Percentiles rank a stretch among this genome's conserved stretches.
phyloP scores from a whole-genome alignment of 495 filamentous ascomycete species.

The Hyaloscypha variabilis region DNA sequence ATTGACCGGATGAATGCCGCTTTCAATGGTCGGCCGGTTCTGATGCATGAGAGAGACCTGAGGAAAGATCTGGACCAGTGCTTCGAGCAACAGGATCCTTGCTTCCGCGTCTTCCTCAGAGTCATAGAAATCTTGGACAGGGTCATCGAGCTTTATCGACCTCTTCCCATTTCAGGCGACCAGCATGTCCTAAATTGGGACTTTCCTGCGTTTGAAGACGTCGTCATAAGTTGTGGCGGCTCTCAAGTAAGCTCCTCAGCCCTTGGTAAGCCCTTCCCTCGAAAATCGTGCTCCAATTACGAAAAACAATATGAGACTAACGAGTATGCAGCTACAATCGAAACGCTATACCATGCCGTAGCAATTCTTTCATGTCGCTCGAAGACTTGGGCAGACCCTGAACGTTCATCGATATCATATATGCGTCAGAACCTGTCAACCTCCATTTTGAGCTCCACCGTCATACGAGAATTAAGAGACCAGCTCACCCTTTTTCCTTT shows the following conservation, averaged over 20 bases:
- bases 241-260: constrained; percentile 40
- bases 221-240: constrained; percentile 52
- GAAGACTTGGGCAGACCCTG: constrained; percentile 49
- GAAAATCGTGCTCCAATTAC: constrained; percentile 13
- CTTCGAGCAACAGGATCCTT: constrained; percentile 52
- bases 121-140: constrained; percentile 58
- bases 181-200: constrained; percentile 54
- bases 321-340: constrained; percentile 54
- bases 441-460: constrained; percentile 63
- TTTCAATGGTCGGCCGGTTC: constrained; percentile 64
- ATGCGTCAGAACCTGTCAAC: constrained; percentile 65
- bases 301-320: constrained; percentile 2
- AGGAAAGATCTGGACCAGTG: constrained; percentile 51
- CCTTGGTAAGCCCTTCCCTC: constrained; percentile 45
- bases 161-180: constrained; percentile 43
- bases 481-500: constrained; percentile 63
- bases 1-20: constrained; percentile 66
- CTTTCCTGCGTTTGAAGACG: constrained; percentile 68
- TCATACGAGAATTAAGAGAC: constrained; percentile 54
- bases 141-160: constrained; percentile 70
- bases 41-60: constrained; percentile 68
- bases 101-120: constrained; percentile 49
- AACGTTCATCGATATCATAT: constrained; percentile 57
- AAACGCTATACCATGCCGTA: constrained; percentile 71
- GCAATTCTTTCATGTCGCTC: constrained; percentile 59